Base-by-base conservation (phyloP, 2,329 filamentous ascomycete species). In the Hypoxylon sp. region DNA sequence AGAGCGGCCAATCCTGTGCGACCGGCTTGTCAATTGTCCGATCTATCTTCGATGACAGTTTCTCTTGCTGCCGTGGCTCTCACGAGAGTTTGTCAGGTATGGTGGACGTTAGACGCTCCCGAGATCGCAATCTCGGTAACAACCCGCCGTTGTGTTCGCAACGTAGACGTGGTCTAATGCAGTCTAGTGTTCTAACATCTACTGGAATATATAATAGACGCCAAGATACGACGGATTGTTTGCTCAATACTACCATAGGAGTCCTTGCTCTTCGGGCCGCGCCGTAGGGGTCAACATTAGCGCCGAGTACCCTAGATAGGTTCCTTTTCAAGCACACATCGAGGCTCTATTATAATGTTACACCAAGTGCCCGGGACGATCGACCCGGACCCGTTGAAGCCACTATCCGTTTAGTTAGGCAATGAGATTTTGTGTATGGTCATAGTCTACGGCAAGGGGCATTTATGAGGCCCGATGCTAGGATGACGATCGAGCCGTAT, bases 41-140 rank as follows among this genome's bases (percentile, higher is more conserved):
- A 62, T 59, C 51, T 50, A 29, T 63, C 61, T 61, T 61, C 11
- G 50, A 59, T 59, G 37, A 42, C 39, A 64, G 11, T 57, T 57
- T 64, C 53, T 57, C 29, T 26, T 29, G 59, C 10, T 42, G 29
- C 50, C 35, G 47, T 51, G 9, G 33, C 24, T 44, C 44, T 19
- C 26, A 22, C 14, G 37, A 19, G 19, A 24, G 46, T 59, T 48
- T 59, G 46, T 54, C 37, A 47, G 13, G 39, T 50, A 46, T 31
- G 42, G 67, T 35, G 17, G 35, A 67, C 31, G 42, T 46, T 60
- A 65, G 59, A 67, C 47, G 33, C 60, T 64, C 54, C 58, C 53
- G 66, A 62, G 60, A 65, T 65, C 50, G 29, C 51, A 59, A 65
- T 66, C 58, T 65, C 67, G 63, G 66, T 48, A 70, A 62, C 55